Base-by-base conservation (phyloP, 306 rosid genomes). In the Cucumis melo region DNA sequence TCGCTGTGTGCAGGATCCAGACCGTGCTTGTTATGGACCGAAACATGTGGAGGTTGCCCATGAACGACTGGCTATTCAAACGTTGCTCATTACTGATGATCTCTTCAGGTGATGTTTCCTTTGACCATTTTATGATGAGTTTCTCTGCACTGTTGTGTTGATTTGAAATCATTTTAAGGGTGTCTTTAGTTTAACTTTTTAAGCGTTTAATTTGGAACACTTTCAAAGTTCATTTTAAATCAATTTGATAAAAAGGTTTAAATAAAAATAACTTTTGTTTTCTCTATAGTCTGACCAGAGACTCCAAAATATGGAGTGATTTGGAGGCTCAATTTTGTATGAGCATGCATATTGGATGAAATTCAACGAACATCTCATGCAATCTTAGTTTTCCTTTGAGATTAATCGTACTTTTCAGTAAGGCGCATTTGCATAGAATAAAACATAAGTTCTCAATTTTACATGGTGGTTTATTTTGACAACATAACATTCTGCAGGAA, bases 11-110 rank as follows among this genome's bases (percentile, higher is more conserved):
- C 91, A 94, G 99, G 96, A 94, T 79, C 78, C 95, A 58, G 65
- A 83, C 65, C 96, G 97, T 75, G 97, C 97, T 54, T 94, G 97
- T 82, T 94, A 92, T 86, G 99, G 99, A 81, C 83, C 85, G 17
- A 94, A 92, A 85, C 99, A 94, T 77, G 93, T 94, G 61, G 99
- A 94, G 85, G 93, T 94, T 80, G 99, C 99, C 80, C 90, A 89
- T 80, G 99, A 94, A 80, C 91, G 92, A 77, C 80, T 94, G 87
- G 97, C 99, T 79, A 84, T 94, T 64, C 97, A 94, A 81, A 87
- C 92, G 20, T 91, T 94, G 75, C 91, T 94, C 72, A 86, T 94
- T 73, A 86, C 97, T 2, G 99, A 94, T 73, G 91, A 87, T 6
- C 96, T 94, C 67, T 94, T 94, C 90, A 92, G 99, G 99, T 92